These are phyloP conservation scores for Odonthalia washingtoniensis DNA, from an alignment of 31 red algal genomes.

Conservation along the genomic window DNA sequence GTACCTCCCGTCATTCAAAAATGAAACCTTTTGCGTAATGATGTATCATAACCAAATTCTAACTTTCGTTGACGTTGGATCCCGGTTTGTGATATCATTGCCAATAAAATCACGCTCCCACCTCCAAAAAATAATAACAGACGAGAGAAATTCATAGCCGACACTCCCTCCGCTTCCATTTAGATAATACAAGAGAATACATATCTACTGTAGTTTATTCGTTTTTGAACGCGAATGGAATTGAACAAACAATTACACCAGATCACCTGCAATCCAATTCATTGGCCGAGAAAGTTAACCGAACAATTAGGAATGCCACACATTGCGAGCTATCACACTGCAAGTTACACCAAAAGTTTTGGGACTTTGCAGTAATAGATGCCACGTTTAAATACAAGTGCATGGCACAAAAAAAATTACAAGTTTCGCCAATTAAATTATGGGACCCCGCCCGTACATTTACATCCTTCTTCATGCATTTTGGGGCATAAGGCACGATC, in stretches of 20 bases:
- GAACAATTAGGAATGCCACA: background rate
- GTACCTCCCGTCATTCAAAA: too few species aligned
- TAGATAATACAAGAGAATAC: background rate
- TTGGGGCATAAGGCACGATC: background rate
- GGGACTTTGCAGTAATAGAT: background rate
- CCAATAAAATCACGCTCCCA: too few species aligned
- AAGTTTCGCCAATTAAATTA: too few species aligned
- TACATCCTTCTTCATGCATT: background rate
- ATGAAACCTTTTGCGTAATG: too few species aligned
- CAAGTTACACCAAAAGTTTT: background rate
- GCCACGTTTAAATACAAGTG: background rate
- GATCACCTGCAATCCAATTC: background rate
- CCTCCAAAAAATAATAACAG: background rate
- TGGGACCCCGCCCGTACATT: background rate
- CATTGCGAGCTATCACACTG: background rate
- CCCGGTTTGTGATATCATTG: background rate
- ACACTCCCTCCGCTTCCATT: background rate
- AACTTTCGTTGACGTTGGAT: background rate
- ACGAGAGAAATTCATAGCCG: background rate
- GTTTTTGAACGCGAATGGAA: background rate
- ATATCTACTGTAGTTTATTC: background rate
- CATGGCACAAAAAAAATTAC: background rate
- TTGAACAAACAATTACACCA: background rate
- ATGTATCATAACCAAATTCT: background rate
- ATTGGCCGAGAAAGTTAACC: background rate